phyloP scores from a whole-genome alignment of 495 filamentous ascomycete genomes.

The Aspergillus kassunensis region DNA sequence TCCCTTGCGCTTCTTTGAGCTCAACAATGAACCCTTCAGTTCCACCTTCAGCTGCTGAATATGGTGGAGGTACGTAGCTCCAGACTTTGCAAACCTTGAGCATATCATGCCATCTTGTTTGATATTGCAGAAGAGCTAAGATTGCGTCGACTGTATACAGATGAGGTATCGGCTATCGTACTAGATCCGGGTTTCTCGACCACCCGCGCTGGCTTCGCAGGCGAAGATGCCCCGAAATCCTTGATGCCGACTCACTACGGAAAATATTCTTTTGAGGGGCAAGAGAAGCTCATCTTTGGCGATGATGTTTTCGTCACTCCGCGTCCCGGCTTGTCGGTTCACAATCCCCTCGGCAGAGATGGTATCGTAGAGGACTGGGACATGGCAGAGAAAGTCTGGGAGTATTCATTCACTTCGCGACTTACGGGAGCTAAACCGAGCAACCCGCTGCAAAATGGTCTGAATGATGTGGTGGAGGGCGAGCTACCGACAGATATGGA shows the following conservation, averaged over 20 bases:
- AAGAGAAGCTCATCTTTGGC: conserved; percentile 67
- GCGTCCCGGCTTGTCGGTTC: conserved; percentile 68
- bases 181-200: conserved; percentile 90
- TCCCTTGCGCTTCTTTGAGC: background rate
- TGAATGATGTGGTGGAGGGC: conserved; percentile 62
- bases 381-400: conserved; percentile 82
- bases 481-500: conserved; percentile 66
- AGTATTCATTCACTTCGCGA: conserved; percentile 75
- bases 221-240: conserved; percentile 95
- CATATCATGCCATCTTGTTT: too few species aligned
- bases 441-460: conserved; percentile 65
- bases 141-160: too few species aligned
- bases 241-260: conserved; percentile 86
- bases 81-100: too few species aligned
- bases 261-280: conserved; percentile 50
- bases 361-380: conserved; percentile 97
- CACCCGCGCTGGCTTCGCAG: conserved; percentile 91
- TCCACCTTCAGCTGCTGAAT: conserved; percentile 64
- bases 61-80: conserved; percentile 67
- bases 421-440: conserved; percentile 62
- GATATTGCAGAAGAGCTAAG: too few species aligned
- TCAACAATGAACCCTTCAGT: conserved; percentile 45
- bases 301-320: conserved; percentile 82
- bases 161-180: conserved; percentile 95
- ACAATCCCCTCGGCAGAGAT: conserved; percentile 86